Percentiles rank a stretch among this genome's conserved stretches.
These are phyloP conservation scores for Aquanectria penicillioides DNA, from an alignment of 2,329 filamentous ascomycete genomes.

Conservation along the genomic window DNA sequence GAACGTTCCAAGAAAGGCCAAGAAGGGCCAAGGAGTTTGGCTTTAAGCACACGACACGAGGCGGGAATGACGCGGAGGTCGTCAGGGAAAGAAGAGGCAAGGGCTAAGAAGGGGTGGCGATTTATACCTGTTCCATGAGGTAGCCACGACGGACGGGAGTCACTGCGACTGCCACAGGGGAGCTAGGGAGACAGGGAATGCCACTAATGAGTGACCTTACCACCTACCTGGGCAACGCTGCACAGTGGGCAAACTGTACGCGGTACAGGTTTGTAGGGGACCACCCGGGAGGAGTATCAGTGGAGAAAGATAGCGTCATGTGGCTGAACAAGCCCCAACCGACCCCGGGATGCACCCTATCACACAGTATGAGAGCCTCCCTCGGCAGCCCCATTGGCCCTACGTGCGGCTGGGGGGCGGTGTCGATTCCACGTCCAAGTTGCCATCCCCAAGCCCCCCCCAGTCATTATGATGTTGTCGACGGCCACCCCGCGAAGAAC, in stretches of 20 bases:
- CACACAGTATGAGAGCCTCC: too few species aligned
- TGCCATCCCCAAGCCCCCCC: neutral
- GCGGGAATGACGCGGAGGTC: too few species aligned
- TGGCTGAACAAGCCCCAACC: constrained; percentile 16
- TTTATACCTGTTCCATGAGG: constrained; percentile 3
- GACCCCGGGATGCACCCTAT: neutral
- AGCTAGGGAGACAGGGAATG: too few species aligned
- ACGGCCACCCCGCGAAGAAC: too few species aligned
- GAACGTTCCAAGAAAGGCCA: neutral
- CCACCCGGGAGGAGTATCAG: neutral
- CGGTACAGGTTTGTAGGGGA: too few species aligned
- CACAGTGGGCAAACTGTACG: neutral
- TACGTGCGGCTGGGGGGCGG: neutral
- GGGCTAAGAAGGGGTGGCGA: constrained; percentile 1
- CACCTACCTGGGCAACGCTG: too few species aligned
- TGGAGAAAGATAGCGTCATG: constrained; percentile 14
- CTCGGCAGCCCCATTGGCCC: neutral
- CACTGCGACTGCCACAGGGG: too few species aligned
- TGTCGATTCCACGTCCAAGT: too few species aligned
- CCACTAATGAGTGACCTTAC: too few species aligned
- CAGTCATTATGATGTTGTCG: neutral
- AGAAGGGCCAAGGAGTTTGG: constrained; percentile 5
- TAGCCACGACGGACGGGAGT: too few species aligned
- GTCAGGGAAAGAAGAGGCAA: neutral
- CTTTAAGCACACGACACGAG: constrained; percentile 10